Evolutionary conservation across 129 eudicot genomes (phyloP).

Genomic region (Glebionis coronaria): DNA sequence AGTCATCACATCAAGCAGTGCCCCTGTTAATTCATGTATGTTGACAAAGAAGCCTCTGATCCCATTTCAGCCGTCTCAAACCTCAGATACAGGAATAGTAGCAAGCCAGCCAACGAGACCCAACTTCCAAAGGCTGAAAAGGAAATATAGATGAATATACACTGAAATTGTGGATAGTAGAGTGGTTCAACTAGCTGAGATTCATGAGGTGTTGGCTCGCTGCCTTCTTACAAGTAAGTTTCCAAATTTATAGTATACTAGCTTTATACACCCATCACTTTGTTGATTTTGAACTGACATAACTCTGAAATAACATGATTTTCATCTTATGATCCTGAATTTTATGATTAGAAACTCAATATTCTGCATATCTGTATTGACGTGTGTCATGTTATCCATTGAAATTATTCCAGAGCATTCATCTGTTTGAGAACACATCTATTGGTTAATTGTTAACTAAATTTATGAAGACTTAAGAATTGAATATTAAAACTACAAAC

Average conservation of each 20-base stretch:
- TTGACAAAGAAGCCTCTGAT: slow-evolving; percentile 62
- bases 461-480: slow-evolving; percentile 1
- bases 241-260: slow-evolving; percentile 5
- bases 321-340: slow-evolving; percentile 15
- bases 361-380: not conserved
- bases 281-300: not conserved
- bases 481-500: slow-evolving; percentile 14
- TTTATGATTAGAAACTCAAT: slow-evolving; percentile 18
- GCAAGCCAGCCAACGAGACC: slow-evolving; percentile 77
- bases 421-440: not conserved
- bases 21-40: slow-evolving; percentile 32
- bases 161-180: not conserved
- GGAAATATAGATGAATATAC: slow-evolving; percentile 43
- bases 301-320: slow-evolving; percentile 1
- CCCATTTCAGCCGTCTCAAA: slow-evolving; percentile 45
- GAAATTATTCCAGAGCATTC: not conserved
- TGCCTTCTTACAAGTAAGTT: slow-evolving; percentile 26
- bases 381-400: slow-evolving; percentile 1
- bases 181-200: slow-evolving; percentile 12
- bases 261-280: slow-evolving; percentile 7
- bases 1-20: slow-evolving; percentile 28
- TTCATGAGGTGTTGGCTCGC: slow-evolving; percentile 26
- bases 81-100: slow-evolving; percentile 37
- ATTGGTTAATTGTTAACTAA: not conserved
- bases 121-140: slow-evolving; percentile 68